Evolutionary conservation across 352 stramenopile genomes (phyloP).

Genomic region (Globisporangium abappressorium): DNA sequence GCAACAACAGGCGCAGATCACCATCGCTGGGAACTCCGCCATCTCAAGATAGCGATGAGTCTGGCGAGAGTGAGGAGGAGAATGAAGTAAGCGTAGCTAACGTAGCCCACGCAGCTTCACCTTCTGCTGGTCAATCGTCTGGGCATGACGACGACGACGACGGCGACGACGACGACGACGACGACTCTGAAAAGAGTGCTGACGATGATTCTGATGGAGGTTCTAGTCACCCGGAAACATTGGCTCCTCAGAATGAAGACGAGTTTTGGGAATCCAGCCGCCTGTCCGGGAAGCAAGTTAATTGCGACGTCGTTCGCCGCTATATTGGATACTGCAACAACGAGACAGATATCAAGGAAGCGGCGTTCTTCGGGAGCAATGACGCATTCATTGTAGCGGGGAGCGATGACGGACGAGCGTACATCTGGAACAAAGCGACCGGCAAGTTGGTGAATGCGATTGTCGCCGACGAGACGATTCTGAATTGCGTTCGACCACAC

Average conservation of each 20-base stretch:
- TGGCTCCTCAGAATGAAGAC: constrained; percentile 10
- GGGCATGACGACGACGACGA: constrained; percentile 7
- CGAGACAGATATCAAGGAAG: constrained; percentile 91
- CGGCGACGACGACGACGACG: constrained; percentile 5
- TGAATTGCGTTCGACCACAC: constrained; percentile 89
- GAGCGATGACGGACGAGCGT: constrained; percentile 82
- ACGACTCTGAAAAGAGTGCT: constrained; percentile 16
- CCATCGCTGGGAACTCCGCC: background rate
- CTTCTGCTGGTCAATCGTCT: background rate
- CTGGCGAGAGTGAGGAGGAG: constrained; percentile 18
- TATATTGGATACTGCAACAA: constrained; percentile 88
- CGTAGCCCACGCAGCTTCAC: constrained; percentile 1
- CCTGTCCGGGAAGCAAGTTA: constrained; percentile 40
- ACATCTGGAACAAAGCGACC: constrained; percentile 83
- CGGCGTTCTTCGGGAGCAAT: constrained; percentile 83
- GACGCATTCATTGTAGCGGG: constrained; percentile 84
- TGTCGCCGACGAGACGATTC: constrained; percentile 78
- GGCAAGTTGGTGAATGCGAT: constrained; percentile 82
- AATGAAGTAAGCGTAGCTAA: constrained; percentile 9
- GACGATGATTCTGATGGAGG: background rate
- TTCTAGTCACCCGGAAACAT: background rate
- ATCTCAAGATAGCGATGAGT: background rate
- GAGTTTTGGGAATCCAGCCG: constrained; percentile 54
- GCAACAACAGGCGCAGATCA: constrained; percentile 1
- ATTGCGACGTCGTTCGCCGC: constrained; percentile 61